A percentile compares a stretch with the other conserved stretches of the same genome.
Conservation (phyloP, 2,329 filamentous ascomycete genomes). For the Fusarium annulatum region DNA sequence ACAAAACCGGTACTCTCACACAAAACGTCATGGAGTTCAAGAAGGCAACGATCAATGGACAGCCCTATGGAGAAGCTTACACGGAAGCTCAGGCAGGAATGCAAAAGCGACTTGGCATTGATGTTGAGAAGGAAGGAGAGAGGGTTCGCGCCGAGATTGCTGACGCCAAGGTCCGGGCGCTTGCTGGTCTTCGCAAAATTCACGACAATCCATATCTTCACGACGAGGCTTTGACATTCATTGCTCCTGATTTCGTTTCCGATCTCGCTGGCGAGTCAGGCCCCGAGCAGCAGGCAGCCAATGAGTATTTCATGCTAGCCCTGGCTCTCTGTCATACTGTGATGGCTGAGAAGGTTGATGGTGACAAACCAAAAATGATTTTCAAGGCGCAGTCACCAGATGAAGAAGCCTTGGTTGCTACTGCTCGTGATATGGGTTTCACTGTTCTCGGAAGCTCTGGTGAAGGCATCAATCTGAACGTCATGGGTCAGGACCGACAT, state of each 20-base stretch:
- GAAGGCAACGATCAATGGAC: slow-evolving; percentile 96
- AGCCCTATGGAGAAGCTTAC: slow-evolving; percentile 96
- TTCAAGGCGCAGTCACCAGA: slow-evolving; percentile 99
- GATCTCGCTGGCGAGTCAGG: slow-evolving; percentile 85
- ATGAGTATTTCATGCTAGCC: slow-evolving; percentile 92
- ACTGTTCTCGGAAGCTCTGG: slow-evolving; percentile 84
- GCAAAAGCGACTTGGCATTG: slow-evolving; percentile 89
- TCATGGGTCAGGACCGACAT: slow-evolving; percentile 85
- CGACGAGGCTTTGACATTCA: slow-evolving; percentile 90
- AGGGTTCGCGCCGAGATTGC: slow-evolving; percentile 82
- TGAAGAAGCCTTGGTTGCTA: slow-evolving; percentile 92
- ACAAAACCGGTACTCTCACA: slow-evolving; percentile 96
- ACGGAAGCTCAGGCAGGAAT: slow-evolving; percentile 97
- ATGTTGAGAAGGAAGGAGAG: slow-evolving; percentile 83
- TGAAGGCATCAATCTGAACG: slow-evolving; percentile 86
- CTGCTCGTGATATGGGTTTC: slow-evolving; percentile 94
- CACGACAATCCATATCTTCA: slow-evolving; percentile 92
- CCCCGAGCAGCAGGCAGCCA: slow-evolving; percentile 78
- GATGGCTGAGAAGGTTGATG: slow-evolving; percentile 87
- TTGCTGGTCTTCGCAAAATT: slow-evolving; percentile 77
- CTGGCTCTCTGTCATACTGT: slow-evolving; percentile 97
- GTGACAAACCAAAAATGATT: slow-evolving; percentile 89
- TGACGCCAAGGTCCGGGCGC: slow-evolving; percentile 76
- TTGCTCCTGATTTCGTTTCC: slow-evolving; percentile 88
- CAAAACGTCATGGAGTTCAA: slow-evolving; percentile 99